Evolutionary conservation across 2,329 filamentous ascomycete genomes (phyloP), one percentile per base, ranked within the genome.

Genomic region (Cytospora piceae): DNA sequence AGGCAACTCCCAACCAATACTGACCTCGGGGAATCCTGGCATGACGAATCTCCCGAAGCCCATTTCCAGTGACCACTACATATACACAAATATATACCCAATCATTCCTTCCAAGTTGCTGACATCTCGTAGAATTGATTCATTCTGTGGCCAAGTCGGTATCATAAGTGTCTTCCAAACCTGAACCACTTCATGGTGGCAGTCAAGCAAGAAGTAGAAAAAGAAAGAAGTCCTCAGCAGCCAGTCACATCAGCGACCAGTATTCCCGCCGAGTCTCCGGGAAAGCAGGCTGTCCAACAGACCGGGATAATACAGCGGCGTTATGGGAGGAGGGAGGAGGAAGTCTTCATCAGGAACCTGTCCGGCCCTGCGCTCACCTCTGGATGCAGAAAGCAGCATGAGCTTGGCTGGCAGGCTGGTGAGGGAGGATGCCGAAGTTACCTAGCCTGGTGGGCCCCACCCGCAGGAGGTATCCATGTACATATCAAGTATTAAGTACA

Each of bases 371-470:
- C 39, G 42, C 31, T 42, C 31, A 22, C 14, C 12, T 22, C 37
- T 54, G 39, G 49, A 27, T 39, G 59, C 31, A 63, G 53, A 20
- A 63, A 60, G 65, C 61, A 66, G 65, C 64, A 56, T 51, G 56
- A 51, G 58, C 56, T 60, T 39, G 65, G 32, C 56, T 56, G 63
- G 56, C 55, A 63, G 61, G 32, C 61, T 56, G 63, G 56, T 58
- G 66, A 63, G 66, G 53, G 58, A 58, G 59, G 66, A 65, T 67
- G 63, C 63, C 66, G 66, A 67, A 66, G 42, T 60, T 67, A 64
- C 54, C 63, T 67, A 58, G 58, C 46, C 46, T 49, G 58, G 58
- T 39, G 58, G 62, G 15, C 29, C 42, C 42, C 54, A 56, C 34
- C 37, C 52, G 37, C 17, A 22, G 51, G 37, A 20, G 27, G 27